Evolutionary conservation across 2,329 filamentous ascomycete species (phyloP).

Genomic region (Sclerotinia borealis): DNA sequence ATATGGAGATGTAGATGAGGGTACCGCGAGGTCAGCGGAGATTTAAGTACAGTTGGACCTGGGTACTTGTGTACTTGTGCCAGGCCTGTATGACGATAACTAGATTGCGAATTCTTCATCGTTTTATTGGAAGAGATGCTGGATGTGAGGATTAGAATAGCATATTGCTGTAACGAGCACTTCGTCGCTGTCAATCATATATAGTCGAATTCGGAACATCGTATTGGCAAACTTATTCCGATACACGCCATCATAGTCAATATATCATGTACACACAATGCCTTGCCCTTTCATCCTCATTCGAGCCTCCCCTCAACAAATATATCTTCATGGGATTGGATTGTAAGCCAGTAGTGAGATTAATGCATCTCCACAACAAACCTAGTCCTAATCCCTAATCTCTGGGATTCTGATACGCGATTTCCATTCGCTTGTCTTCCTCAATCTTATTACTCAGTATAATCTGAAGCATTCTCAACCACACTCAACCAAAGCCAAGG

Average conservation of each 20-base stretch:
- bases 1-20: background rate
- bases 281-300: background rate
- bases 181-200: background rate
- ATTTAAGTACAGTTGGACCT: background rate
- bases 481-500: background rate
- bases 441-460: too few species aligned
- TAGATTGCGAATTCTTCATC: background rate
- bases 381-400: background rate
- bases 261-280: too few species aligned
- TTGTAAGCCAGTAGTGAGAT: too few species aligned
- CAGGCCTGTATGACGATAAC: background rate
- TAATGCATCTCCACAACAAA: conserved; percentile 5
- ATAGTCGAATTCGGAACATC: background rate
- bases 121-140: background rate
- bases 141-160: background rate
- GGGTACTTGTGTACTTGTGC: background rate
- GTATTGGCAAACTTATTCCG: background rate
- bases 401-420: background rate
- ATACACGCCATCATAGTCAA: background rate
- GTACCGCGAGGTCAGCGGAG: background rate
- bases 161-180: too few species aligned
- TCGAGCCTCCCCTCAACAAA: background rate
- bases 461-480: too few species aligned
- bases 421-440: background rate
- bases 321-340: conserved; percentile 4